Evolutionary conservation across 768 basidiomycete genomes (phyloP), one percentile per base, ranked within the genome.

Genomic region (Pleurotus tuoliensis): DNA sequence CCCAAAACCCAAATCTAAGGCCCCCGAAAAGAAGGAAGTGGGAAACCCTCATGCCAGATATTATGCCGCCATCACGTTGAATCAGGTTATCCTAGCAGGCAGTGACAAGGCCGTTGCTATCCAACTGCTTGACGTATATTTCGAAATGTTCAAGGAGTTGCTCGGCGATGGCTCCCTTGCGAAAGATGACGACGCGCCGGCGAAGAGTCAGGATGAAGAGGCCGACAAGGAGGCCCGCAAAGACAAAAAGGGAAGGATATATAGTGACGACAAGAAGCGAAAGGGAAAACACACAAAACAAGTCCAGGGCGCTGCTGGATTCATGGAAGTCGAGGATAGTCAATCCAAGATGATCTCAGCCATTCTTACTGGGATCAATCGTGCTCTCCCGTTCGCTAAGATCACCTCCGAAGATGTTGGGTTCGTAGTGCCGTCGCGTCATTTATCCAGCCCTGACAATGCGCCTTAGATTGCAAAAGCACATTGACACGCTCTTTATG

Each of bases 21-120:
- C 62, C 1, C 27, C 62, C 4, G 46, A 69, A 11, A 58, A 69
- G 57, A 72, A 80, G 67, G 76, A 74, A 48, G 65, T 70, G 8
- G 77, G 75, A 45, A 86, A 84, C 62, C 73, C 79, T 12, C 94
- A 98, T 69, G 88, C 87, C 0, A 81, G 87, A 49, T 99, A 98
- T 72, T 99, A 98, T 69, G 85, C 92, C 13, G 79, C 89, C 4
- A 93, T 97, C 65, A 97, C 97, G 0, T 86, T 98, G 62, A 98
- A 98, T 68, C 97, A 98, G 71, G 86, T 95, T 57, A 83, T 93
- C 40, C 77, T 98, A 27, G 73, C 78, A 8, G 78, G 81, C 5
- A 74, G 67, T 15, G 94, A 97, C 62, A 76, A 81, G 7, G 83
- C 83, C 0, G 89, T 94, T 8, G 89, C 94, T 12, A 71, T 85